Evolutionary conservation across 169 alveolate genomes (phyloP).

Genomic region (Eimeria necatrix): DNA sequence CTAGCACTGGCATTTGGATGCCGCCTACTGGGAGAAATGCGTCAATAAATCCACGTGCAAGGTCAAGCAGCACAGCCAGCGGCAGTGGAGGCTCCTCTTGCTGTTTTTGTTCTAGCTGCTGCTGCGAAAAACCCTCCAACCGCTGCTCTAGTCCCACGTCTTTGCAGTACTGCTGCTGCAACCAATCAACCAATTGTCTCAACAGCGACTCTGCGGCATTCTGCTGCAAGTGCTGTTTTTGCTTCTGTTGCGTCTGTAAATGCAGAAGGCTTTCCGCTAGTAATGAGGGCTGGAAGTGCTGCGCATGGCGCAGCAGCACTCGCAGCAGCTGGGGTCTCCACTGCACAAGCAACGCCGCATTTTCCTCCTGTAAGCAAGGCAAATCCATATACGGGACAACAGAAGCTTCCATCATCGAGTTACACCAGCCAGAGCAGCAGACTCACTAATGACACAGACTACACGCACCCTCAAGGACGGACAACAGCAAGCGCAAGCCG

Average conservation of each 20-base stretch:
- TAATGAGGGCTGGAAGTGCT: not conserved
- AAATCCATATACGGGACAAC: no score
- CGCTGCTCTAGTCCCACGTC: not conserved
- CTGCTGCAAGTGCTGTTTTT: not conserved
- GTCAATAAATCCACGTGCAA: not conserved
- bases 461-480: not conserved
- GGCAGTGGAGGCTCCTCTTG: not conserved
- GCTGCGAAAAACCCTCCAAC: not conserved
- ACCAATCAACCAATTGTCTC: not conserved
- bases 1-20: not conserved
- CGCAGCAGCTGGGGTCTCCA: constrained; percentile 29
- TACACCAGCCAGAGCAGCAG: not conserved
- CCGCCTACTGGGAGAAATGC: not conserved
- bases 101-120: not conserved
- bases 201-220: not conserved
- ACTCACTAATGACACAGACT: not conserved
- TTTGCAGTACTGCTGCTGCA: not conserved
- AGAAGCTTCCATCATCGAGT: no score
- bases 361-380: not conserved
- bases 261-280: not conserved
- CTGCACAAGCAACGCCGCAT: not conserved
- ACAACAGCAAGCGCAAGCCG: not conserved
- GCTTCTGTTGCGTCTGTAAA: not conserved
- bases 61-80: not conserved
- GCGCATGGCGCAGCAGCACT: constrained; percentile 51